Evolutionary conservation across 1,284 basidiomycete species (phyloP), one percentile per base, ranked within the genome.

Genomic region (Sphaerobolus stellatus): DNA sequence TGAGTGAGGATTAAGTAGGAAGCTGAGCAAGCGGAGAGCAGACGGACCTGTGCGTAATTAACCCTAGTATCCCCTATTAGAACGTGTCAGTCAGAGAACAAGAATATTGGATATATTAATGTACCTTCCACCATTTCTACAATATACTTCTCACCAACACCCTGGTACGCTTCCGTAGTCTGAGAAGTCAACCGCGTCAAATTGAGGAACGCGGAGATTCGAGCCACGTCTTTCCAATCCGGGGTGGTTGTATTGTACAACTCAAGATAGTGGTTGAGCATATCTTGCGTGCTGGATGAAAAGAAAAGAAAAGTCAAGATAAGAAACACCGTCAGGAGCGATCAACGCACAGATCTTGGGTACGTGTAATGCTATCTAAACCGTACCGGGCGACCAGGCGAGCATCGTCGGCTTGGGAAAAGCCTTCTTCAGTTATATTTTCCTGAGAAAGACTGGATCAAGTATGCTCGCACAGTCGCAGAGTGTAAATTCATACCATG

Each of bases 11-110:
- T 36, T 38, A 36, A 38, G 11, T 33, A 54, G 52, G 5, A 38
- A 9, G 13, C 31, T 20, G 30, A 29, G 50, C 30, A 29, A 20
- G 25, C 27, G n/a, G n/a, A 20, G 53, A 43, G 41, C 55, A 38
- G 31, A 34, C n/a, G n/a, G n/a, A 88, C 90, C 75, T 90, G 88
- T 22, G 84, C 92, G 65, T 95, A 95, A 69, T 98, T 98, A 44
- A 94, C 92, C 18, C 94, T 79, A 8, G 92, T 92, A 4, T 86
- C 84, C 2, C 85, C 88, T 54, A n/a, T n/a, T n/a, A n/a, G 45
- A 2, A n/a, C n/a, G n/a, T n/a, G n/a, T 24, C 30, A 16, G n/a
- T 25, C 25, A 16, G 33, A 20, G 16, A 29, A 50, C 28, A 30
- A 27, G 9, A n/a, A n/a, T n/a, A n/a, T n/a, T 5, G 27, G 22